Percentiles rank a stretch among this genome's conserved stretches.
These are phyloP conservation scores for Amylostereum areolatum DNA, from an alignment of 1,284 basidiomycete species.

Conservation along the genomic window DNA sequence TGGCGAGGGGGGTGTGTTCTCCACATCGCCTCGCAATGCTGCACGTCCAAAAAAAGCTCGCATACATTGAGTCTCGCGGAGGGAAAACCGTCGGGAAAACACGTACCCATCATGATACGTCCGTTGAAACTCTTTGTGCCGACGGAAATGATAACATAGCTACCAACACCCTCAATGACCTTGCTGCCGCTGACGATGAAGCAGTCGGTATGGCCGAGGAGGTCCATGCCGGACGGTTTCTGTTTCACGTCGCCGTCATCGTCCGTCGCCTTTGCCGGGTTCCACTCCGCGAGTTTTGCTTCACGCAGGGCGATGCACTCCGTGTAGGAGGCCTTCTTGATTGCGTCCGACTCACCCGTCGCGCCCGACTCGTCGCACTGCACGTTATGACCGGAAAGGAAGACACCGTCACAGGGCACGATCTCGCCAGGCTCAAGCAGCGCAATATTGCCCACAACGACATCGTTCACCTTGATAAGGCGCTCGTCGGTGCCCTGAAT, in stretches of 20 bases:
- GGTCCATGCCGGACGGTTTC: conserved; percentile 10
- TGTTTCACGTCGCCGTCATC: too few relatives aligned
- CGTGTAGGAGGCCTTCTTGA: conserved; percentile 81
- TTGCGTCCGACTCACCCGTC: conserved; percentile 94
- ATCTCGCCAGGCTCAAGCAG: conserved; percentile 94
- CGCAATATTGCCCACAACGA: conserved; percentile 92
- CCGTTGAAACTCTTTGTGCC: conserved; percentile 94
- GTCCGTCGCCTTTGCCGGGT: too few relatives aligned
- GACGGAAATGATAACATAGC: conserved; percentile 89
- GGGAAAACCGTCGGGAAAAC: too few relatives aligned
- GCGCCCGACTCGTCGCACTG: conserved; percentile 96
- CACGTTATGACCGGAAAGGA: conserved; percentile 89
- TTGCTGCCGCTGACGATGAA: conserved; percentile 94
- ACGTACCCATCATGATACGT: conserved; percentile 90
- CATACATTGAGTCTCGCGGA: too few relatives aligned
- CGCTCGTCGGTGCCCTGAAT: conserved; percentile 80
- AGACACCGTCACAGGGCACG: conserved; percentile 92
- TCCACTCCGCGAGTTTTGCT: neutral
- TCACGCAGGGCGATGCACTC: conserved; percentile 55
- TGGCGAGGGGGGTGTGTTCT: too few relatives aligned
- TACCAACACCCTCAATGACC: conserved; percentile 92
- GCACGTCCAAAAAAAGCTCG: too few relatives aligned
- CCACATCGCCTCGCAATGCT: too few relatives aligned
- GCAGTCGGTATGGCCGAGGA: conserved; percentile 74
- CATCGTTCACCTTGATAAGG: conserved; percentile 81